These are phyloP conservation scores for Martiniozyma asiatica DNA, from an alignment of 1,139 yeast genomes.

Conservation along the genomic window DNA sequence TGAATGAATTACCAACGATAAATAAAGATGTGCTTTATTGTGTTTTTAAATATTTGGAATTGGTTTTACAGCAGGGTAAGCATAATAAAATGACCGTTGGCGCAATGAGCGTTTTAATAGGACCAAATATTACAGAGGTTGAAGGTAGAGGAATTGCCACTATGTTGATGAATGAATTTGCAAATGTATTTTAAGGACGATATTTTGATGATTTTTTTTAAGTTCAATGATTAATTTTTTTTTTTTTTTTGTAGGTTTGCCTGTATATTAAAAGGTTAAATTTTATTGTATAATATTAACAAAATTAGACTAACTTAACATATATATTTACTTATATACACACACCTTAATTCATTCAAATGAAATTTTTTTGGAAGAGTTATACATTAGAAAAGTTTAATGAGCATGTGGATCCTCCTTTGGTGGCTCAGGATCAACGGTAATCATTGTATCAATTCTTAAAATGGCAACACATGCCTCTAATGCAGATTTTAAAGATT, in stretches of 20 bases:
- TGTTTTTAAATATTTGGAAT: constrained; percentile 53
- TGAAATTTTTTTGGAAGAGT: too few relatives aligned
- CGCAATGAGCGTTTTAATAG: constrained; percentile 24
- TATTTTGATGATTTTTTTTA: too few relatives aligned
- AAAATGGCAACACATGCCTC: constrained; percentile 97
- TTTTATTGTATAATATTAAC: too few relatives aligned
- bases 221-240: too few relatives aligned
- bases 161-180: too few relatives aligned
- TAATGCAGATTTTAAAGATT: constrained; percentile 85
- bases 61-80: constrained; percentile 51
- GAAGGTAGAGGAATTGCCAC: constrained; percentile 23
- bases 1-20: constrained; percentile 27
- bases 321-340: too few relatives aligned
- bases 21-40: constrained; percentile 54
- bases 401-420: constrained; percentile 81
- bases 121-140: constrained; percentile 22
- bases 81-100: constrained; percentile 66
- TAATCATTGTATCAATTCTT: constrained; percentile 96
- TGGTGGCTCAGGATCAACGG: constrained; percentile 91
- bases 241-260: too few relatives aligned
- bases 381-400: too few relatives aligned
- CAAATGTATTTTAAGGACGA: too few relatives aligned
- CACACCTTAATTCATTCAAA: too few relatives aligned
- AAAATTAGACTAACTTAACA: too few relatives aligned
- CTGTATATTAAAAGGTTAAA: too few relatives aligned